These are phyloP conservation scores for Ceriops zippeliana DNA, from an alignment of 345 rosid species.

Conservation along the genomic window DNA sequence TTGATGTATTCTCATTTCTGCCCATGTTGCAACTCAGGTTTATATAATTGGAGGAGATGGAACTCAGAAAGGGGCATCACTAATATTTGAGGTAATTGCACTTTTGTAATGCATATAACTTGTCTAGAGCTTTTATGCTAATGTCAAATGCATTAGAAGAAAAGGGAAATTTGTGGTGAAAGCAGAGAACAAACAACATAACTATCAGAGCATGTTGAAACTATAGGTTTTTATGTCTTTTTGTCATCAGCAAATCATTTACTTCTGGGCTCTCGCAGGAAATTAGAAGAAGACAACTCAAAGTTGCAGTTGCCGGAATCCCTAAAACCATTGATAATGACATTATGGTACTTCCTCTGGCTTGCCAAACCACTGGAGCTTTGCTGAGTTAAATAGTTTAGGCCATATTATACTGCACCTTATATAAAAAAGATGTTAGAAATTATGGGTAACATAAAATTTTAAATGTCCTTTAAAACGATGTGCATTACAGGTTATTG, in stretches of 20 bases:
- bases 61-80: slow-evolving; percentile 32
- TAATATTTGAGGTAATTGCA: slow-evolving; percentile 28
- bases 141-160: background rate
- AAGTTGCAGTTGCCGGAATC: slow-evolving; percentile 34
- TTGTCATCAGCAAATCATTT: background rate
- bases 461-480: background rate
- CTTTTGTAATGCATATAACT: background rate
- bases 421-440: background rate
- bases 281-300: slow-evolving; percentile 30
- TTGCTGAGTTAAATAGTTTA: background rate
- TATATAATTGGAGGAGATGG: slow-evolving; percentile 37
- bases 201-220: background rate
- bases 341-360: slow-evolving; percentile 22
- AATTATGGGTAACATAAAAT: background rate
- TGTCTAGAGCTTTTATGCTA: too few relatives aligned
- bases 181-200: background rate
- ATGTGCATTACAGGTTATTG: slow-evolving; percentile 18
- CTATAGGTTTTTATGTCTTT: background rate
- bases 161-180: background rate
- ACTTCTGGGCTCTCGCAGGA: slow-evolving; percentile 17
- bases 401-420: background rate
- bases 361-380: background rate
- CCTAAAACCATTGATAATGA: slow-evolving; percentile 39
- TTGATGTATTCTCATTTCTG: background rate
- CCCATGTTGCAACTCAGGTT: slow-evolving; percentile 21